phyloP scores from a whole-genome alignment of 257 asterid species.

The Rehmannia glutinosa region DNA sequence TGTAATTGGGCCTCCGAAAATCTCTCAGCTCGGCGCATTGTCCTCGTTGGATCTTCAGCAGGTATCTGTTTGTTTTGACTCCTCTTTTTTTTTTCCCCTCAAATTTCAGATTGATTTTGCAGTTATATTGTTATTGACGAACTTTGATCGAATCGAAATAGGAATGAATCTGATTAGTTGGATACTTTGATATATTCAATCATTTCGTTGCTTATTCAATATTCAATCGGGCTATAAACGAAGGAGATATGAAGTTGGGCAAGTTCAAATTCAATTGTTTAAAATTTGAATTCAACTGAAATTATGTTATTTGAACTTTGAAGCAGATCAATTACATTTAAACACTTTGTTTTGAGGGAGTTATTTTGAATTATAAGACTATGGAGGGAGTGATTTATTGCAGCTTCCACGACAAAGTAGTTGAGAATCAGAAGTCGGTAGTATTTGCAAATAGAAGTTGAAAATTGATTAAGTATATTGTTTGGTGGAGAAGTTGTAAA shows the following conservation, averaged over 20 bases:
- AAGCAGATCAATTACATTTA: background rate
- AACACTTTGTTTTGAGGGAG: too few relatives aligned
- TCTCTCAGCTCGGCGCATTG: conserved; percentile 49
- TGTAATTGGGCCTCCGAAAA: conserved; percentile 62
- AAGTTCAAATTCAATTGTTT: background rate
- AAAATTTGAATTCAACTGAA: background rate
- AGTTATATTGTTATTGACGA: background rate
- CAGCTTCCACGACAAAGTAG: too few relatives aligned
- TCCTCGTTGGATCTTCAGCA: conserved; percentile 82
- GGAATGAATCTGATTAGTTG: background rate
- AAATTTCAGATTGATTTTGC: background rate
- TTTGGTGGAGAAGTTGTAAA: too few relatives aligned
- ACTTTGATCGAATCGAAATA: background rate
- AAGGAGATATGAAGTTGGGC: background rate
- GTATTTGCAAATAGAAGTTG: too few relatives aligned
- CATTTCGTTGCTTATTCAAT: background rate
- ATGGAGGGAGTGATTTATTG: too few relatives aligned
- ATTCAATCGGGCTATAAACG: too few relatives aligned
- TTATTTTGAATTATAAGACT: too few relatives aligned
- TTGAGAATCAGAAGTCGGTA: too few relatives aligned
- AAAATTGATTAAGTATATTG: too few relatives aligned
- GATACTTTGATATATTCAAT: background rate
- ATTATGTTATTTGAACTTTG: background rate
- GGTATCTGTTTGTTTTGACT: conserved; percentile 25
- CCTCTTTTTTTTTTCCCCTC: background rate